Conservation (phyloP, 306 rosid species). For the Cicer arietinum region DNA sequence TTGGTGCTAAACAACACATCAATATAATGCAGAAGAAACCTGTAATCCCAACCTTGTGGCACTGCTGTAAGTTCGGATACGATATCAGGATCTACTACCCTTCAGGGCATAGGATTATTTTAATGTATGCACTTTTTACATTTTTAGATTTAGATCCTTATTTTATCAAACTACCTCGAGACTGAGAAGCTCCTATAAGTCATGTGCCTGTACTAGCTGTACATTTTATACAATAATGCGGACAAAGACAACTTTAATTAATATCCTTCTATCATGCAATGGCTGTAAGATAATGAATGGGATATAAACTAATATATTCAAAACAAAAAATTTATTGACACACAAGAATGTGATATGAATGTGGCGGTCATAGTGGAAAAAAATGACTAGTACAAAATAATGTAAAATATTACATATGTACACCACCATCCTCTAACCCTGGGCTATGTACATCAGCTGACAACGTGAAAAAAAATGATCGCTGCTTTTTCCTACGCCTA, state of each 20-base stretch:
- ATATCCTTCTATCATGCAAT: background rate
- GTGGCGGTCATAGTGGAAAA: conserved; percentile 43
- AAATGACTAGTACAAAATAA: conserved; percentile 44
- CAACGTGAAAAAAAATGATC: conserved; percentile 62
- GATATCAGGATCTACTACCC: background rate
- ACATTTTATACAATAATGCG: conserved; percentile 7
- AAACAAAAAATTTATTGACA: conserved; percentile 42
- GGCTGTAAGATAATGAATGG: background rate
- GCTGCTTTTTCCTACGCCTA: conserved; percentile 57
- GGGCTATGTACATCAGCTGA: conserved; percentile 55
- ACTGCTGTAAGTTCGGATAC: background rate
- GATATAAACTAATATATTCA: conserved; percentile 9
- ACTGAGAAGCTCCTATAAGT: background rate
- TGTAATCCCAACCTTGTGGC: background rate
- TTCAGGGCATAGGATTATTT: conserved; percentile 1
- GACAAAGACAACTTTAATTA: background rate
- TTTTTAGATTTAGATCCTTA: background rate
- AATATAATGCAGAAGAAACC: background rate
- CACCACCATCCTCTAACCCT: conserved; percentile 49
- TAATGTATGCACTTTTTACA: background rate
- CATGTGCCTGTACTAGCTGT: conserved; percentile 17
- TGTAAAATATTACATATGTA: conserved; percentile 44
- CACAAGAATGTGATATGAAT: conserved; percentile 46
- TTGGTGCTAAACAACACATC: conserved; percentile 19
- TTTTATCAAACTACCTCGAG: background rate